Base-by-base conservation (phyloP, 345 rosid genomes). In the Moringa oleifera region DNA sequence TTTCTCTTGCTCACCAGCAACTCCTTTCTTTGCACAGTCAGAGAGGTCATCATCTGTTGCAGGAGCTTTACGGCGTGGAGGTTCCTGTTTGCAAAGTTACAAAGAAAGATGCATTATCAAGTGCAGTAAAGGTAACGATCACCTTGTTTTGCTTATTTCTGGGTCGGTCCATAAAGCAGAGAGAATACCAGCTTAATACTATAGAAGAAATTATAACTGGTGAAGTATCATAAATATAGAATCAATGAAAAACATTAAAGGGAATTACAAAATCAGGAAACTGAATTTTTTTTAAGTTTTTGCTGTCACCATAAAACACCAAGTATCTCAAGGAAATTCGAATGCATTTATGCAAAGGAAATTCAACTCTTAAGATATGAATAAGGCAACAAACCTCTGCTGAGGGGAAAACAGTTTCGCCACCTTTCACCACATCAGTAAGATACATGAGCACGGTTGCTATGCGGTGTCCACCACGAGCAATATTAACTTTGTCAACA, bases 371-470 rank as follows among this genome's bases (percentile, higher is more conserved):
- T 5, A 41, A 5, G 17, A 41, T 5, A 31, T 22, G 25, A 22
- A 61, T 1, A 52, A 51, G 59, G 52, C 1, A 49, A 75, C 85
- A 65, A 71, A 93, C 98, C 96, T 86, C 86, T 0, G 98, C 97
- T 51, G 62, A 64, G 23, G 97, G 98, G 75, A 90, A 93, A 45
- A 90, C 96, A 53, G 95, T 93, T 81, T 93, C 98, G 33, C 98
- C 98, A 18, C 98, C 98, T 78, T 93, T 85, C 56, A 66, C 78
- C 63, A 93, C 98, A 72, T 88, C 80, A 53, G 87, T 72, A 21
- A 93, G 95, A 83, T 93, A 93, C 97, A 93, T 70, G 54, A 93
- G 90, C 53, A 93, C 88, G 25, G 98, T 90, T 20, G 94, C 94
- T 63, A 81, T 6, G 28, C 94, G 94, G 74, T 93, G 98, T 77